Base-by-base conservation (phyloP, 2,329 filamentous ascomycete species). In the Metarhizium guizhouense region DNA sequence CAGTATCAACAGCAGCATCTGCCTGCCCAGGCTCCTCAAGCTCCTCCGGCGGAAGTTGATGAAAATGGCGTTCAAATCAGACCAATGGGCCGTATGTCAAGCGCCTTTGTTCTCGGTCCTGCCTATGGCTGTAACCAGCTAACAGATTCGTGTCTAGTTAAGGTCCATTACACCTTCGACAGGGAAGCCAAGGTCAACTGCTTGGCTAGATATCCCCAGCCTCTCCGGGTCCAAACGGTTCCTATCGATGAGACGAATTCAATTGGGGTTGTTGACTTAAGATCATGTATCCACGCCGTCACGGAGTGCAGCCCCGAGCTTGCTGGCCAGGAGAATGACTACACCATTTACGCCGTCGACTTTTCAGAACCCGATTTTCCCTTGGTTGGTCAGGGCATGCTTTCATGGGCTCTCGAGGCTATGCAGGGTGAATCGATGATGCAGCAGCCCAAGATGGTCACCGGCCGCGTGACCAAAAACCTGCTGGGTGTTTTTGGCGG, bases 161-260 rank as follows among this genome's bases (percentile, higher is more conserved):
- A 97, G 79, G 88, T 97, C 52, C 85, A 95, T 58, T 99, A 97
- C 73, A 96, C 91, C 36, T 96, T 97, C 73, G 92, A 97, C 70
- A 85, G 86, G 67, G 86, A 93, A 62, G 87, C 84, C 73, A 91
- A 91, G 72, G 86, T 90, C 60, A 92, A 93, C 68, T 96, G 91
- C 71, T 80, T 99, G 52, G 92, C 93, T 57, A 83, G 93, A 65
- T 87, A 90, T 77, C 87, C 90, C 18, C 86, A 93, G 57, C 80
- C 87, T 16, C 77, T 96, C 56, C 81, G 87, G 53, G 84, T 96
- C 42, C 90, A 91, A 64, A 90, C 90, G 2, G 82, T 95, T 14
- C 80, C 84, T 29, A 74, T 97, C 58, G 90, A 96, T 68, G 89
- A 95, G 57, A 80, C 78, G 57, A 89, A 79, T 25, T 81, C 88